Conservation (phyloP, 2,329 filamentous ascomycete genomes). For the Aspergillus melleus region DNA sequence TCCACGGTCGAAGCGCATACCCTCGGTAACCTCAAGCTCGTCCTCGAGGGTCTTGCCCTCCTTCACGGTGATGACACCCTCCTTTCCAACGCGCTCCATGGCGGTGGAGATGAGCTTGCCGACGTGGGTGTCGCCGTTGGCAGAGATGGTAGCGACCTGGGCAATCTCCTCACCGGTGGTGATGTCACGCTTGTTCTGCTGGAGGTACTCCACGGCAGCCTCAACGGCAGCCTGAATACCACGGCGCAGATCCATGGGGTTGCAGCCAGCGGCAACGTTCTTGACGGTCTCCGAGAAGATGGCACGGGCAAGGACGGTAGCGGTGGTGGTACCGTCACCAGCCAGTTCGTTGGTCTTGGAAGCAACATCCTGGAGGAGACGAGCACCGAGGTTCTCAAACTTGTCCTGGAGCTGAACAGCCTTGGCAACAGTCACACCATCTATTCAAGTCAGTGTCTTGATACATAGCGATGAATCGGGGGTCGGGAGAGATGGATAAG, state of each 20-base stretch:
- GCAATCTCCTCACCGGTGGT: conserved; percentile 96
- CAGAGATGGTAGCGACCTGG: conserved; percentile 96
- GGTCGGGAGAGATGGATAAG: background rate
- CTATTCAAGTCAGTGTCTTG: conserved; percentile 46
- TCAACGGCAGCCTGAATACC: conserved; percentile 97
- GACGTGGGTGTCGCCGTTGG: conserved; percentile 94
- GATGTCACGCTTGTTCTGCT: conserved; percentile 96
- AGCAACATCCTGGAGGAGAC: conserved; percentile 94
- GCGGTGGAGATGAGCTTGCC: conserved; percentile 94
- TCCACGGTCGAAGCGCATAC: conserved; percentile 99
- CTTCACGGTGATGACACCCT: conserved; percentile 99
- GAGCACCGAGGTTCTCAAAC: conserved; percentile 98
- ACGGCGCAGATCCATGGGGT: conserved; percentile 97
- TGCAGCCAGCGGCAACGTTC: conserved; percentile 99
- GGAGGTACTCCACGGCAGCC: conserved; percentile 88
- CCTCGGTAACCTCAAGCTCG: conserved; percentile 98
- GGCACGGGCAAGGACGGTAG: conserved; percentile 91
- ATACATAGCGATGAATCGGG: background rate
- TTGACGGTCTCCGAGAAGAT: conserved; percentile 99
- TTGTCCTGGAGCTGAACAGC: conserved; percentile 95
- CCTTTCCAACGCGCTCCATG: conserved; percentile 99
- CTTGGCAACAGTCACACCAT: conserved; percentile 86
- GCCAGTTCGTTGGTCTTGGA: conserved; percentile 99
- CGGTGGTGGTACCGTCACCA: conserved; percentile 97
- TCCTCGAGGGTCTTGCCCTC: conserved; percentile 98